A percentile compares a stretch with the other conserved stretches of the same genome.
Conservation (phyloP, 371 early-diverging fungal species). For the Massospora cicadina region DNA sequence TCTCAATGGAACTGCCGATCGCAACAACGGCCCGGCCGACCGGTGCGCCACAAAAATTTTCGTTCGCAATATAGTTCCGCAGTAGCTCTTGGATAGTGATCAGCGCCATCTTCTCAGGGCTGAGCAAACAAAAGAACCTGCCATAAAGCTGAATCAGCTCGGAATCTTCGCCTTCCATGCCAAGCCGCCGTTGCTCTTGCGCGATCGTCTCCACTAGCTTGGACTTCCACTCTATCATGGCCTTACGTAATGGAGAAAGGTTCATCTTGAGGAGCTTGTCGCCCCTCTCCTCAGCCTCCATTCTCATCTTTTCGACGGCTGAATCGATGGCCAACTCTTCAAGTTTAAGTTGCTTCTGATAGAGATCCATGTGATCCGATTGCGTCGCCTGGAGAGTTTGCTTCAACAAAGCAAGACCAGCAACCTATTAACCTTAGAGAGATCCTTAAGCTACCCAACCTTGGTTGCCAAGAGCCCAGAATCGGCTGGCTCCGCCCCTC, state of each 20-base stretch:
- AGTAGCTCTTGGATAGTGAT: constrained; percentile 70
- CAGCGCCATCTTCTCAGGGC: constrained; percentile 57
- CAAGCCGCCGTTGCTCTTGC: constrained; percentile 33
- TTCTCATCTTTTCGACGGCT: constrained; percentile 50
- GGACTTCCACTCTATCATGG: constrained; percentile 65
- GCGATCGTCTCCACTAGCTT: constrained; percentile 40
- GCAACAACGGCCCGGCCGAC: constrained; percentile 37
- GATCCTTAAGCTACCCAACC: background rate
- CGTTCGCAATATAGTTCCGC: constrained; percentile 36
- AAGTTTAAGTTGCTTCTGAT: constrained; percentile 61
- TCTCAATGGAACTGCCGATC: constrained; percentile 65
- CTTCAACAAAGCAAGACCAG: constrained; percentile 62
- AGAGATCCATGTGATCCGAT: constrained; percentile 31
- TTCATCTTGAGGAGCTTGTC: constrained; percentile 33
- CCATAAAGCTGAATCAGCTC: constrained; percentile 30
- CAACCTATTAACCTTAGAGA: constrained; percentile 13
- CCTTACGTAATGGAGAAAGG: constrained; percentile 27
- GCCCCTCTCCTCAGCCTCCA: constrained; percentile 31
- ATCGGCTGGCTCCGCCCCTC: background rate
- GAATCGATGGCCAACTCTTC: constrained; percentile 70
- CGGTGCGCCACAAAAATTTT: constrained; percentile 40
- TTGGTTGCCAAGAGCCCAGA: background rate
- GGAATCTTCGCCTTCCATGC: constrained; percentile 17
- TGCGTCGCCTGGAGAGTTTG: constrained; percentile 42
- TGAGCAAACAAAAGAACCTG: constrained; percentile 50